These are phyloP conservation scores for Cinnamomum micranthum DNA, from an alignment of 164 flowering plant species.

Conservation along the genomic window DNA sequence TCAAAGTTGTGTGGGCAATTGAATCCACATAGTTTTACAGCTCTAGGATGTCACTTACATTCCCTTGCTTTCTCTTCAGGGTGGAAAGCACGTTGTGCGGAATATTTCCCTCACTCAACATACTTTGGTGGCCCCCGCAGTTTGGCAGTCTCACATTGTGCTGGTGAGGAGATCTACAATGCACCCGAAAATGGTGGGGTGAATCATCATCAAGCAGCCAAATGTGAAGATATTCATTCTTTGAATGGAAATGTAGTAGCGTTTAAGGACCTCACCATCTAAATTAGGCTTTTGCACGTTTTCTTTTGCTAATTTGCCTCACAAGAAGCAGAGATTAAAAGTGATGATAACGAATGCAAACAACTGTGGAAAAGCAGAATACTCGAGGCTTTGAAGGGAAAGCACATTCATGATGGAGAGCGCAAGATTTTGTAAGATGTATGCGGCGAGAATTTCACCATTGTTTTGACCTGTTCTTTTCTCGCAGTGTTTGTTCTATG, in stretches of 20 bases:
- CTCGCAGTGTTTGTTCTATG: conserved; percentile 7
- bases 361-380: not conserved
- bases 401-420: not conserved
- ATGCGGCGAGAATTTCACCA: conserved; percentile 5
- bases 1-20: too few species aligned
- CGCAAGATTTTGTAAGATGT: conserved; percentile 15
- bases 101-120: conserved; percentile 75
- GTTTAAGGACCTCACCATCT: conserved; percentile 55
- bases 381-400: not conserved
- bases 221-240: conserved; percentile 23
- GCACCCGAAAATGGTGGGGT: conserved; percentile 50
- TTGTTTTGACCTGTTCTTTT: conserved; percentile 4
- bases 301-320: conserved; percentile 2
- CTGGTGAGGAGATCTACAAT: conserved; percentile 24
- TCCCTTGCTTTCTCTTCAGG: conserved; percentile 38
- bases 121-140: conserved; percentile 79
- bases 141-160: conserved; percentile 41
- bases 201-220: conserved; percentile 20
- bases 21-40: too few species aligned
- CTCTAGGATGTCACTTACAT: too few species aligned
- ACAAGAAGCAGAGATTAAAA: conserved; percentile 1
- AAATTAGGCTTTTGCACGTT: conserved; percentile 6
- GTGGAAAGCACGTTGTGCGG: conserved; percentile 78
- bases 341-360: not conserved
- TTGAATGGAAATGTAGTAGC: conserved; percentile 68